Base-by-base conservation (phyloP, 2,329 filamentous ascomycete genomes). In the Chaetothyriales sp. region DNA sequence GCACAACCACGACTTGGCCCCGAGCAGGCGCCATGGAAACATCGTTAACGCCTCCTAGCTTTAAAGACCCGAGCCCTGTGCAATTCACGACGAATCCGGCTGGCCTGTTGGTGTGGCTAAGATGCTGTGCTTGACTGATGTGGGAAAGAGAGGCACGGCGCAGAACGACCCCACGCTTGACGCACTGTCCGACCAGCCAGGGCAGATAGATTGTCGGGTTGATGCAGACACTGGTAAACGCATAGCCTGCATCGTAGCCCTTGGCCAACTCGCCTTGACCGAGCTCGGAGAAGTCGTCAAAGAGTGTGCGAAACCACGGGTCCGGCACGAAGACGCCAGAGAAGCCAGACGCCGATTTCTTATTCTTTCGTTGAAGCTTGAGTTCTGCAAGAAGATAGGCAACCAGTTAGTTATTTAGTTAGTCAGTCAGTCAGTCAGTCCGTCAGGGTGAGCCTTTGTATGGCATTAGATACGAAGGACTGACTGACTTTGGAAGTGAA, bases 151-250 rank as follows among this genome's bases (percentile, higher is more conserved):
- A 64, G 3, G 68, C 77, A 12, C 84, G 77, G 59, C 77, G 75
- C 60, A 89, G 70, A 1, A 78, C 71, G 5, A 84, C 83, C 25
- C 86, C 84, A 49, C 79, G 77, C 22, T 22, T 18, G 20, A 83
- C 73, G 64, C 86, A 93, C 67, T 90, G 81, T 0, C 84, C 83
- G 0, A 84, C 71, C 0, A 95, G 79, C 79, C 84, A 95, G 2
- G 85, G 79, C 1, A 95, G 78, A 67, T 95, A 95, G 50, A 95
- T 68, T 43, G 84, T 79, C 0, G 85, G 84, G 69, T 95, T 95
- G 65, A 95, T 89, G 68, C 88, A 95, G 39, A 94, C 81, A 1
- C 84, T 89, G 5, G 78, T 86, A 66, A 90, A 94, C 50, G 76
- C 72, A 48, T 79, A 84, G 19, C 80, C 87, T 7, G 82, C 83